Evolutionary conservation across 805 yeast genomes (phyloP), one percentile per base, ranked within the genome.

Genomic region (Cyberlindnera misumaiensis): DNA sequence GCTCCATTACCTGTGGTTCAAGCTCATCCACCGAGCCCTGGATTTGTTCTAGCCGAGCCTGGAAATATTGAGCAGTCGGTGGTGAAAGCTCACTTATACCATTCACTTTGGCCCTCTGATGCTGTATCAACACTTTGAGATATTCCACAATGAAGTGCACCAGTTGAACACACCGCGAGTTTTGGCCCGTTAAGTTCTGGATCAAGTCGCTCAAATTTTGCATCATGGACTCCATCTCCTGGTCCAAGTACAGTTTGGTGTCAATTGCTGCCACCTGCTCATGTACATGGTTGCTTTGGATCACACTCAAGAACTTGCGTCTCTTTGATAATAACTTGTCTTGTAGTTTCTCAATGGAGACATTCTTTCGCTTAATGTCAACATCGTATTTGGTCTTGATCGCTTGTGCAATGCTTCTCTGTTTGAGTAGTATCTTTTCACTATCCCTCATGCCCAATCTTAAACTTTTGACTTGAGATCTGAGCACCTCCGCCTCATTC

Each of bases 201-300:
- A 49, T 48, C n/a, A 51, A 28, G 1, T 44, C 40, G 3, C 44
- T 41, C n/a, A 51, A 29, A 17, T 42, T 43, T 3, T 35, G 31
- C 42, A 50, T 38, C 44, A 53, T 41, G 9, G 33, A 35, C 17
- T 50, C 50, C 35, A 52, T 30, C 37, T 51, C 55, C n/a, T 47
- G 39, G 34, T 46, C 50, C 14, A 52, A 12, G 2, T 41, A 32
- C 14, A 43, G 35, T 12, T 28, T 22, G 2, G 33, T 25, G 13
- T 34, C 34, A 10, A 4, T 30, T 27, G 15, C 32, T 33, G 5
- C 11, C 17, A 13, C 15, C 30, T 25, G 13, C 30, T 16, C 13
- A 34, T 31, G 13, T 29, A 25, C 25, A 28, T 36, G 8, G 14
- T 39, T 36, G 30, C 38, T 41, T 30, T 31, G 34, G 8, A 40